phyloP scores from a whole-genome alignment of 1,284 basidiomycete genomes.

The Ceratobasidium sp. region DNA sequence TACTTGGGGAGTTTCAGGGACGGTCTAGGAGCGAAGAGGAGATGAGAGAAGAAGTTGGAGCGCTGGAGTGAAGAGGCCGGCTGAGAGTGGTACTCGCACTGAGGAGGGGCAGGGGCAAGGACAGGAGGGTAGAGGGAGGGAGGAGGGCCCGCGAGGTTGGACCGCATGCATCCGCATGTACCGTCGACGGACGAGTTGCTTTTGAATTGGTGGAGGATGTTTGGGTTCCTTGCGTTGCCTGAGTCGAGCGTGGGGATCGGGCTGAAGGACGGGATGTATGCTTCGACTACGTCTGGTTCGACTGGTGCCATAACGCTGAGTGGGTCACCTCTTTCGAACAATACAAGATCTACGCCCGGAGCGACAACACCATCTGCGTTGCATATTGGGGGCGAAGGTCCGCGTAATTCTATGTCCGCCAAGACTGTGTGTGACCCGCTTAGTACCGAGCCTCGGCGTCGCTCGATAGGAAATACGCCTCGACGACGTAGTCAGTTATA shows the following conservation, averaged over 20 bases:
- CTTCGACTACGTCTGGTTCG: too few relatives aligned
- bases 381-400: too few relatives aligned
- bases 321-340: conserved; percentile 39
- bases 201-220: conserved; percentile 80
- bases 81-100: too few relatives aligned
- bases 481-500: too few relatives aligned
- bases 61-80: background rate
- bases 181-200: conserved; percentile 34
- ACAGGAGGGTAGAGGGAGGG: too few relatives aligned
- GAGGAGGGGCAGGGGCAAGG: background rate
- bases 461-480: conserved; percentile 14
- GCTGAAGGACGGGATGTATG: too few relatives aligned
- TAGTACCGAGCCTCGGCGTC: background rate
- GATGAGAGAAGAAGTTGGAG: background rate
- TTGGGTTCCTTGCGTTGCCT: conserved; percentile 71
- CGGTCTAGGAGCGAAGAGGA: conserved; percentile 3
- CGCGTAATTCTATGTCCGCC: too few relatives aligned
- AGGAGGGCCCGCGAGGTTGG: too few relatives aligned
- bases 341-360: background rate
- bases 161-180: conserved; percentile 23
- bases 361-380: background rate
- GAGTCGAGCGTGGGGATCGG: too few relatives aligned
- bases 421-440: background rate
- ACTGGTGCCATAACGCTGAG: too few relatives aligned
- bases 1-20: conserved; percentile 57